Percentiles rank a stretch among this genome's conserved stretches.
These are phyloP conservation scores for Phycomyces nitens DNA, from an alignment of 192 early-diverging fungal genomes.

Conservation along the genomic window DNA sequence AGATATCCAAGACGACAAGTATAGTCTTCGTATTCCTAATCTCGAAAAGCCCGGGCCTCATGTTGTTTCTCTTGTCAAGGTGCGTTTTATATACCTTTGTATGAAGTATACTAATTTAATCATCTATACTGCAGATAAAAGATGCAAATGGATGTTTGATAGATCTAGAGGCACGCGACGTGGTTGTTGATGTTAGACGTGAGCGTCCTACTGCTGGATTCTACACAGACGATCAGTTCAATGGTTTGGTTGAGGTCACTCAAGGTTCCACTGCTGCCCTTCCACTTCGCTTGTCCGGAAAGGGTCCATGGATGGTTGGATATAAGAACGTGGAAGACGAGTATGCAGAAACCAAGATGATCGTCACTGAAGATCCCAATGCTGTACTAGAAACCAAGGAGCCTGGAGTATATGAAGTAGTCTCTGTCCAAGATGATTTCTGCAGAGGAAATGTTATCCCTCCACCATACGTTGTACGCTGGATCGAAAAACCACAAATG, in stretches of 20 bases:
- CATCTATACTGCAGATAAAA: conserved; percentile 15
- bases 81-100: no score
- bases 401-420: conserved; percentile 38
- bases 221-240: conserved; percentile 15
- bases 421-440: conserved; percentile 35
- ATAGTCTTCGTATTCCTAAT: conserved; percentile 30
- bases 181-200: conserved; percentile 40
- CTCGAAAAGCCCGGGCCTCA: conserved; percentile 35
- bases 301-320: conserved; percentile 38
- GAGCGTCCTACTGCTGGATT: conserved; percentile 43
- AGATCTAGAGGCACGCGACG: conserved; percentile 31
- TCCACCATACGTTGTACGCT: conserved; percentile 18
- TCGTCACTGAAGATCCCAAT: conserved; percentile 26
- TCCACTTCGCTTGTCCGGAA: conserved; percentile 41
- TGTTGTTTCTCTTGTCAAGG: conserved; percentile 36
- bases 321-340: conserved; percentile 27
- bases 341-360: not conserved
- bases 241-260: conserved; percentile 19
- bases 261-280: conserved; percentile 30
- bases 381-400: conserved; percentile 21
- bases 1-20: conserved; percentile 20
- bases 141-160: conserved; percentile 41
- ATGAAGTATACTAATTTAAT: not conserved
- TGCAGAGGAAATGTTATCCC: conserved; percentile 37
- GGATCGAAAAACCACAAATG: conserved; percentile 29